Evolutionary conservation across 352 stramenopile species (phyloP).

Genomic region (Globisporangium cylindrosporum): DNA sequence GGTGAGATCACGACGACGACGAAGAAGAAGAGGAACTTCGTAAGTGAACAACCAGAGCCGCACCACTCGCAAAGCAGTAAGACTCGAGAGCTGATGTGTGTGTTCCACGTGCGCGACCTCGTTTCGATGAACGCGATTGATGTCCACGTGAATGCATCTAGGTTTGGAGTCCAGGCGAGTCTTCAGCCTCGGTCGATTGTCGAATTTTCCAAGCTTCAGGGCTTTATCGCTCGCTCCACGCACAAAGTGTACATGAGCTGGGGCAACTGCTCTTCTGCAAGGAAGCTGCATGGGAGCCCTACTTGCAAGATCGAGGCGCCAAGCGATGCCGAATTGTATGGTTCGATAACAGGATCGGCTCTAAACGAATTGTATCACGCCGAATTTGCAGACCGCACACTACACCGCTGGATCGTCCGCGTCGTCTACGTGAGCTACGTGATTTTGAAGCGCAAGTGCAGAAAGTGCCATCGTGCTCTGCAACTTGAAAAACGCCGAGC

Average conservation of each 20-base stretch:
- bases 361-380: slow-evolving; percentile 49
- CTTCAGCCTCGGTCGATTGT: slow-evolving; percentile 37
- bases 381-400: slow-evolving; percentile 35
- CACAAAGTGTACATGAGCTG: slow-evolving; percentile 71
- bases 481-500: slow-evolving; percentile 38
- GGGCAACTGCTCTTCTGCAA: slow-evolving; percentile 31
- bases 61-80: background rate
- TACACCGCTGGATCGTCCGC: slow-evolving; percentile 57
- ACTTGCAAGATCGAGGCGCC: background rate
- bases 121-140: slow-evolving; percentile 39
- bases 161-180: slow-evolving; percentile 32
- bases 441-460: slow-evolving; percentile 67
- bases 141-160: slow-evolving; percentile 42
- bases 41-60: background rate
- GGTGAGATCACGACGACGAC: background rate
- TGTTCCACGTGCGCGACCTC: slow-evolving; percentile 42
- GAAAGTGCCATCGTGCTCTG: slow-evolving; percentile 47
- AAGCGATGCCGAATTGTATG: slow-evolving; percentile 34
- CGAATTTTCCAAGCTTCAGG: slow-evolving; percentile 53
- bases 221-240: slow-evolving; percentile 47
- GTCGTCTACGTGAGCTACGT: slow-evolving; percentile 80
- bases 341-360: slow-evolving; percentile 33
- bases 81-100: slow-evolving; percentile 24
- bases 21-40: background rate
- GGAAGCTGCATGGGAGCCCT: slow-evolving; percentile 1